Base-by-base conservation (phyloP, 2,329 filamentous ascomycete genomes). In the Trematosphaeria pertusa region DNA sequence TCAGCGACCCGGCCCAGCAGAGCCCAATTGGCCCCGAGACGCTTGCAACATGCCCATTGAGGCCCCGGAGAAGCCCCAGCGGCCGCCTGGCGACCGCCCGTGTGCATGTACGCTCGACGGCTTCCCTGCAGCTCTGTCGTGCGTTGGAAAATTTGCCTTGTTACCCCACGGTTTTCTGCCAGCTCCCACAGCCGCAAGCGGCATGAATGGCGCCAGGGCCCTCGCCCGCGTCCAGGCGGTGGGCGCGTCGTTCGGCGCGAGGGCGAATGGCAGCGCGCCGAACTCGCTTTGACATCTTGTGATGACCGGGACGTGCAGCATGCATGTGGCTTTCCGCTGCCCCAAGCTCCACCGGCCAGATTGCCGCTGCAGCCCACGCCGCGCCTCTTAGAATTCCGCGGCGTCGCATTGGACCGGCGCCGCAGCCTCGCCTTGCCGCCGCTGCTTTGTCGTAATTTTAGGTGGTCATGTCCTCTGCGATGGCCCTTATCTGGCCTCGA, bases 91-190 rank as follows among this genome's bases (percentile, higher is more conserved):
- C 58, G n/a, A 43, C 50, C 55, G 47, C 50, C 56, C 44, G 50
- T 54, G 50, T 57, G 56, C 49, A 48, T 46, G 43, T 49, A 58
- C 48, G 52, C 42, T 57, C 39, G 46, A 55, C 46, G 37, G 52
- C 50, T 59, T 54, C 53, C 52, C 57, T 58, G 55, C 53, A 58
- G 48, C 37, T 44, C 55, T 61, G 55, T 64, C 56, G 61, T 56
- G 59, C 58, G 52, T 56, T 50, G 53, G 52, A 55, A 61, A 64
- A 64, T 59, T 63, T 63, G 54, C 54, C 50, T 55, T 56, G 55
- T 51, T 70, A 69, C 67, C 67, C 67, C 67, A 70, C 67, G 67
- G 62, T 60, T 63, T 68, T 62, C 65, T 69, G 66, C 65, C 62
- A 47, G 12, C 33, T 47, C 6, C 37, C 54, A 59, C 65, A 60